Percentiles rank a stretch among this genome's conserved stretches.
Conservation (phyloP, 208 protist genomes). For the Spironucleus salmonicida region DNA sequence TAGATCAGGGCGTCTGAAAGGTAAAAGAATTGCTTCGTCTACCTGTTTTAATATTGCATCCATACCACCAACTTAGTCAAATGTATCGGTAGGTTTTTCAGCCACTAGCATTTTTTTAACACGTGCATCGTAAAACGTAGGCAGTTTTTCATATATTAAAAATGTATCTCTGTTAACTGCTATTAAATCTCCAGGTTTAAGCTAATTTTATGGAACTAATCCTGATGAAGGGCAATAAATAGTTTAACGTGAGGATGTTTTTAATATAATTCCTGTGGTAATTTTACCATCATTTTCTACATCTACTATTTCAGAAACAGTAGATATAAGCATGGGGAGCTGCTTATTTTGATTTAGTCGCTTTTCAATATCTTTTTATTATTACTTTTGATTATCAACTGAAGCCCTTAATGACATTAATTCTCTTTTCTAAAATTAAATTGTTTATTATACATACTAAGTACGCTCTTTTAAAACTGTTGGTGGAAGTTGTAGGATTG, state of each 20-base stretch:
- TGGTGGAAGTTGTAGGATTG: too few relatives aligned
- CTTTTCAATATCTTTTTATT: conserved; percentile 16
- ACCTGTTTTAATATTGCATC: conserved; percentile 97
- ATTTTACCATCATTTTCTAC: conserved; percentile 41
- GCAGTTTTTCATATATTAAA: conserved; percentile 83
- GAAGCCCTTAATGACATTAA: neutral
- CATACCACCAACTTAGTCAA: conserved; percentile 92
- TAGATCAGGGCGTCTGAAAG: conserved; percentile 89
- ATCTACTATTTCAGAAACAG: conserved; percentile 18
- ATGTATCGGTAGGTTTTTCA: conserved; percentile 95
- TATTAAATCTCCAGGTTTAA: conserved; percentile 93
- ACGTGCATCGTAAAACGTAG: conserved; percentile 70
- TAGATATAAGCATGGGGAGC: conserved; percentile 4
- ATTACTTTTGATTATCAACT: conserved; percentile 9
- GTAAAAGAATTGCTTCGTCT: conserved; percentile 93
- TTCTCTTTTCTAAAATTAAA: conserved; percentile 19
- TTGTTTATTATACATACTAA: neutral
- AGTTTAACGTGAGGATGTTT: conserved; percentile 92
- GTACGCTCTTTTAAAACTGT: too few relatives aligned
- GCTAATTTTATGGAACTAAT: conserved; percentile 79
- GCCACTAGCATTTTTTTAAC: conserved; percentile 99
- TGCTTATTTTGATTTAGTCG: neutral
- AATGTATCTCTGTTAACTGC: conserved; percentile 99
- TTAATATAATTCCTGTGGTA: conserved; percentile 88
- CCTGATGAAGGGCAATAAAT: conserved; percentile 97